Evolutionary conservation across 2,329 filamentous ascomycete genomes (phyloP).

Genomic region (Metarhizium sp.): DNA sequence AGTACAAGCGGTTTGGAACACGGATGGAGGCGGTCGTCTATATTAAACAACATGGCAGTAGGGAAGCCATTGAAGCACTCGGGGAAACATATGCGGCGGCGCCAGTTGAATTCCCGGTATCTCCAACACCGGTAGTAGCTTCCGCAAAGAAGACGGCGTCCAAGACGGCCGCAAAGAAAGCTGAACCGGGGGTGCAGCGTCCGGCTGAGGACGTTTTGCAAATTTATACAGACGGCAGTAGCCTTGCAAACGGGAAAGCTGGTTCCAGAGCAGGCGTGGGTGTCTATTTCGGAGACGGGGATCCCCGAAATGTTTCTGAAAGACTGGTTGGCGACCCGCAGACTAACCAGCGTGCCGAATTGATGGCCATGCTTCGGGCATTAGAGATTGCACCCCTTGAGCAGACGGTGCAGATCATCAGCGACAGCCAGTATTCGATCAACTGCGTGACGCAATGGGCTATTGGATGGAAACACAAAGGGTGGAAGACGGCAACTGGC

Average conservation of each 20-base stretch:
- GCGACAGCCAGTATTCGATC: slow-evolving; percentile 87
- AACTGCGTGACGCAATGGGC: slow-evolving; percentile 85
- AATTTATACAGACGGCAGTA: slow-evolving; percentile 56
- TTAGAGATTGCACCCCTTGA: slow-evolving; percentile 63
- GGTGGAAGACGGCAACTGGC: slow-evolving; percentile 65
- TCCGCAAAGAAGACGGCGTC: slow-evolving; percentile 17
- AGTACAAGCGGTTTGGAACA: slow-evolving; percentile 61
- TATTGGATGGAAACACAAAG: slow-evolving; percentile 61
- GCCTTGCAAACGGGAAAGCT: slow-evolving; percentile 44
- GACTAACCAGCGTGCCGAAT: slow-evolving; percentile 94
- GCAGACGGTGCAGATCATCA: slow-evolving; percentile 65
- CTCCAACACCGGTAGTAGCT: slow-evolving; percentile 9
- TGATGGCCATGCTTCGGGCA: slow-evolving; percentile 78
- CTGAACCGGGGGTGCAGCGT: not conserved
- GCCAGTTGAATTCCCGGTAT: slow-evolving; percentile 7
- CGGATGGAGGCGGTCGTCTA: slow-evolving; percentile 69
- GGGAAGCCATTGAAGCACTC: slow-evolving; percentile 31
- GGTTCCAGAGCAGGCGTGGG: slow-evolving; percentile 52
- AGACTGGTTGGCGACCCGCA: slow-evolving; percentile 63
- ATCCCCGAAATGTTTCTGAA: slow-evolving; percentile 62
- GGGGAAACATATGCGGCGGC: slow-evolving; percentile 18
- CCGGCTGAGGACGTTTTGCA: slow-evolving; percentile 18
- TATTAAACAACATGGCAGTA: slow-evolving; percentile 44
- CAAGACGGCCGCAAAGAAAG: not conserved
- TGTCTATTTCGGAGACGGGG: slow-evolving; percentile 51